Conservation (phyloP, 345 rosid species). For the Eucalyptus cloeziana region DNA sequence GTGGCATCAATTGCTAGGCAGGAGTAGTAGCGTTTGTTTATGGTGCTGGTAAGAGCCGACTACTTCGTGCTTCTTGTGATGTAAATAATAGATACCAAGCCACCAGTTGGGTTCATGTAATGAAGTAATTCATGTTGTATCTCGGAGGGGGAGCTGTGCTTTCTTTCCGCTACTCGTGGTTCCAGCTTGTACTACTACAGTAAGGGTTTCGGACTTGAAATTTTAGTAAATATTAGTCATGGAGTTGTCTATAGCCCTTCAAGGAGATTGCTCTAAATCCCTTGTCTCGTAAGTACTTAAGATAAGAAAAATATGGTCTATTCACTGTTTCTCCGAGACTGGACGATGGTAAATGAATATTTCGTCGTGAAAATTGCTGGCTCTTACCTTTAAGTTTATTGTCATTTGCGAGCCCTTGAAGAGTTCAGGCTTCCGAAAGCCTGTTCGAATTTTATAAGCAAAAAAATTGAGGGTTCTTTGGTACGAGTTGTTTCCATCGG, state of each 20-base stretch:
- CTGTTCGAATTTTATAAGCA: neutral
- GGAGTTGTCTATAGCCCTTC: neutral
- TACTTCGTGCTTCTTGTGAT: neutral
- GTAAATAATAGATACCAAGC: neutral
- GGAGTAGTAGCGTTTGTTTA: neutral
- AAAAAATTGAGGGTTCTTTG: neutral
- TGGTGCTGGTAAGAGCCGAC: neutral
- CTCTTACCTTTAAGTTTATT: neutral
- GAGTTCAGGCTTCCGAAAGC: neutral
- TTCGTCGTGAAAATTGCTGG: neutral
- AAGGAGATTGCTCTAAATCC: neutral
- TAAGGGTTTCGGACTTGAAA: neutral
- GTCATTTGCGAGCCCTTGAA: neutral
- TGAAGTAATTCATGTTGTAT: neutral
- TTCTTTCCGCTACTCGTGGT: neutral
- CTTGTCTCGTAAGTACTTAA: neutral
- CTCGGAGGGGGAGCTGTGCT: neutral
- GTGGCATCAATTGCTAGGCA: slow-evolving; percentile 21
- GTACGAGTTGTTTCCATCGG: neutral
- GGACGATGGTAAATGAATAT: neutral
- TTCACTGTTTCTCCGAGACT: neutral
- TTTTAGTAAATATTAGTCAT: neutral
- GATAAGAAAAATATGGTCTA: neutral
- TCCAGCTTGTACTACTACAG: neutral
- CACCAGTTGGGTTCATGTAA: neutral